Base-by-base conservation (phyloP, 495 filamentous ascomycete genomes). In the Recurvomyces mirabilis region DNA sequence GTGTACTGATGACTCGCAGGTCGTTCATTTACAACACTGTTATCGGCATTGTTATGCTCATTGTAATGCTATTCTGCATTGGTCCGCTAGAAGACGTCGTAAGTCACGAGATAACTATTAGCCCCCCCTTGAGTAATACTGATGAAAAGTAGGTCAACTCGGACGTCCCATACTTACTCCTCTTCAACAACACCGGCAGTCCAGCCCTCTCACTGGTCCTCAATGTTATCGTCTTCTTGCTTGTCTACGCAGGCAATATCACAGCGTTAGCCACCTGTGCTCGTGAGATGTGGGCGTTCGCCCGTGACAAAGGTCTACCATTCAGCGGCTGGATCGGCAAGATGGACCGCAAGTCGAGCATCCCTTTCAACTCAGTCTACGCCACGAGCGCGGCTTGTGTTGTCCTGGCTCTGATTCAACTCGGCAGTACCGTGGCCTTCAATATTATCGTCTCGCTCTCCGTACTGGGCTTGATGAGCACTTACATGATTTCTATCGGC, bases 311-410 rank as follows among this genome's bases (percentile, higher is more conserved):
- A 45, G 58, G 58, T 54, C 67, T 38, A 61, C 73, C 14, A 58
- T 73, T 41, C 59, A 62, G 31, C 49, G 64, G 39, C 52, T 72
- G 47, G 70, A 66, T 60, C 22, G 49, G 50, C 15, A 41, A 55
- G 25, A 52, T 60, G 51, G 35, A 59, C 24, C 43, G 31, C 19
- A 55, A 49, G 25, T 54, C 49, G 33, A 40, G 51, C 21, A 48
- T 61, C 14, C 62, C 62, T 1, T 51, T 61, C 43, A 58, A 65
- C 43, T 40, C 60, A 1, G 52, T 66, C 5, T 52, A 54, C 20
- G 49, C 61, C 0, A 48, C 47, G 3, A 41, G 43, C 20, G 39
- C 55, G 3, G 24, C 49, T 20, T 40, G 26, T 26, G 45, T 29
- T 10, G 15, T 57, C 7, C 48, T 63, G 3, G 55, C 51, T 37